Base-by-base conservation (phyloP, 2,329 filamentous ascomycete genomes). In the Stemphylium beticola region DNA sequence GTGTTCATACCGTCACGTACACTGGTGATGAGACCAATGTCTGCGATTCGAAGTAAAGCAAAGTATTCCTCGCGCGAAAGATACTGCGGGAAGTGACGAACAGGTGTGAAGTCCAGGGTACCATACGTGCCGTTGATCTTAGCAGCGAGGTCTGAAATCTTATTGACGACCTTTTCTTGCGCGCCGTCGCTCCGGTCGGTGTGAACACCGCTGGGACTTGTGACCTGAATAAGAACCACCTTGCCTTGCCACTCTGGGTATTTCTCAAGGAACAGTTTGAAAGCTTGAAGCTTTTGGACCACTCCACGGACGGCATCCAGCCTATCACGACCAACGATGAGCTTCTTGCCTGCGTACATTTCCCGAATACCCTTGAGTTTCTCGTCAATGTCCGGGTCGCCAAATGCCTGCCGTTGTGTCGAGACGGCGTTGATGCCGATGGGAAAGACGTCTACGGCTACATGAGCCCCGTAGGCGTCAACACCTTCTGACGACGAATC, bases 1-100 rank as follows among this genome's bases (percentile, higher is more conserved):
- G 93, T 97, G 79, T 97, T 98, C 93, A 98, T 97, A 54, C 93
- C 93, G 74, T 98, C 95, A 56, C 93, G 87, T 18, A 98, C 93
- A 64, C 92, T 96, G 6, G 95, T 97, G 75, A 98, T 97, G 45
- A 98, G 82, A 4, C 92, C 93, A 62, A 97, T 91, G 73, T 98
- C 92, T 31, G 90, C 93, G 2, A 92, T 87, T 20, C 93, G 87
- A 47, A 98, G 83, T n/a, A 98, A 84, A 4, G 93, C 93, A 75
- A 96, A 96, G 76, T 98, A 98, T 77, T 98, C 93, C 66, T 92
- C 89, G 62, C 89, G 89, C 42, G 87, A 88, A 40, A 98, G 83
- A 73, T 97, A 97, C 74, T 97, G 93, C 7, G 93, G 92, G 75
- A 95, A 97, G 76, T 98, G 92, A 74, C 96, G 91, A 17, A 98